A percentile compares a stretch with the other conserved stretches of the same genome.
Evolutionary conservation across 805 yeast species (phyloP).

Genomic region (Candida boleticola): DNA sequence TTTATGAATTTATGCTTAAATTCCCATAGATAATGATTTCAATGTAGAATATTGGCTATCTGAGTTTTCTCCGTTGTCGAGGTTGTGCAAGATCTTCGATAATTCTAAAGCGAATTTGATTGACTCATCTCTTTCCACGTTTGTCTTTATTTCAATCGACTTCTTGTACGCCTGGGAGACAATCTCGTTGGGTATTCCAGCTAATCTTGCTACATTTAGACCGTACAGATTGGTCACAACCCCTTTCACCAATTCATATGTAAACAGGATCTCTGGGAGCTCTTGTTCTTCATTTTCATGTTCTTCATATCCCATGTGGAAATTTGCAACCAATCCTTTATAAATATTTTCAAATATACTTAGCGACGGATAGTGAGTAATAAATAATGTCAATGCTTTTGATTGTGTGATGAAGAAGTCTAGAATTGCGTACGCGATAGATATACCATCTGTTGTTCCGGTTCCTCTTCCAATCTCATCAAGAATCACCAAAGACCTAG

Average conservation of each 20-base stretch:
- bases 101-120: neutral
- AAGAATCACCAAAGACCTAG: conserved; percentile 57
- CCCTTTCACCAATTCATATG: conserved; percentile 36
- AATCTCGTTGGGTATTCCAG: conserved; percentile 53
- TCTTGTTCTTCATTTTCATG: conserved; percentile 27
- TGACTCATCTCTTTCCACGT: conserved; percentile 18
- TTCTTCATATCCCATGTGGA: conserved; percentile 67
- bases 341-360: conserved; percentile 46
- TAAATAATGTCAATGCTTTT: conserved; percentile 64
- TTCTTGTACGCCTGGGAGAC: conserved; percentile 43
- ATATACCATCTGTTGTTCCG: conserved; percentile 65
- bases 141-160: conserved; percentile 30
- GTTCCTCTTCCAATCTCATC: conserved; percentile 90
- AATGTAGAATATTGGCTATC: neutral
- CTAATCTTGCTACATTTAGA: conserved; percentile 77
- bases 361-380: conserved; percentile 79
- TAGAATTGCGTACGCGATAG: conserved; percentile 74
- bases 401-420: conserved; percentile 46
- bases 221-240: conserved; percentile 68
- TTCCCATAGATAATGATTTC: neutral
- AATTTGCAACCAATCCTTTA: conserved; percentile 48
- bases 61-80: neutral
- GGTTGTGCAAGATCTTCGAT: neutral
- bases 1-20: neutral
- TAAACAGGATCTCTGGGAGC: conserved; percentile 38